A percentile compares a stretch with the other conserved stretches of the same genome.
These are phyloP conservation scores for Aspergillus spinulosporus DNA, from an alignment of 2,329 filamentous ascomycete genomes.

Conservation along the genomic window DNA sequence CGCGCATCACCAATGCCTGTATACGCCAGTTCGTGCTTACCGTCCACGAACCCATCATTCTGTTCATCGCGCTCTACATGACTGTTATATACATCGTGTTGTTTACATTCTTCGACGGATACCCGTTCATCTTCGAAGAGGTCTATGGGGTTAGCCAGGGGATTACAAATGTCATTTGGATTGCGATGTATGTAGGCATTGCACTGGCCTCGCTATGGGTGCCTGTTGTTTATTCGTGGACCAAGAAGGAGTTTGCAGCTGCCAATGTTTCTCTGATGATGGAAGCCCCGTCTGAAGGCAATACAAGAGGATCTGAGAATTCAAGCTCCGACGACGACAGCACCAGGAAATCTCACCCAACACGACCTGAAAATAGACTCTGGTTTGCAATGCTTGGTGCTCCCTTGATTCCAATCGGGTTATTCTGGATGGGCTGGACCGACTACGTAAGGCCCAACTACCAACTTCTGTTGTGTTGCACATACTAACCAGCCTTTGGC, in stretches of 20 bases:
- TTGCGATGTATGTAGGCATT: conserved; percentile 51
- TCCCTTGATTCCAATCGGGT: conserved; percentile 51
- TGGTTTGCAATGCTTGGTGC: conserved; percentile 57
- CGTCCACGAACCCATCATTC: conserved; percentile 45
- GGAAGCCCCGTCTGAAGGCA: neutral
- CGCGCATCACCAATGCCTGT: conserved; percentile 46
- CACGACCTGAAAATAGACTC: conserved; percentile 55
- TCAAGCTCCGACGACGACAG: neutral
- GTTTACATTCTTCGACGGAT: conserved; percentile 48
- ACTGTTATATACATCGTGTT: conserved; percentile 39
- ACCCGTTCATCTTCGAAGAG: conserved; percentile 53
- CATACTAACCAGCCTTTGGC: conserved; percentile 21
- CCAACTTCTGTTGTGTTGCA: neutral
- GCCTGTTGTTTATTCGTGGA: conserved; percentile 49
- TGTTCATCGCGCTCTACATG: conserved; percentile 36
- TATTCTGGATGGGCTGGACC: conserved; percentile 57
- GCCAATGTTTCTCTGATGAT: conserved; percentile 28
- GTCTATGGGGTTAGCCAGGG: conserved; percentile 51
- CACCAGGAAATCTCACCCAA: conserved; percentile 11
- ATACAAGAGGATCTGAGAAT: neutral
- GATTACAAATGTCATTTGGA: conserved; percentile 51
- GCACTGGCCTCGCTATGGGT: conserved; percentile 41
- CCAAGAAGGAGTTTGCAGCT: conserved; percentile 46
- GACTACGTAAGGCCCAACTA: neutral
- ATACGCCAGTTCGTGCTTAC: conserved; percentile 52